phyloP scores from a whole-genome alignment of 202 grass and related monocot species.

The Panicum virgatum region DNA sequence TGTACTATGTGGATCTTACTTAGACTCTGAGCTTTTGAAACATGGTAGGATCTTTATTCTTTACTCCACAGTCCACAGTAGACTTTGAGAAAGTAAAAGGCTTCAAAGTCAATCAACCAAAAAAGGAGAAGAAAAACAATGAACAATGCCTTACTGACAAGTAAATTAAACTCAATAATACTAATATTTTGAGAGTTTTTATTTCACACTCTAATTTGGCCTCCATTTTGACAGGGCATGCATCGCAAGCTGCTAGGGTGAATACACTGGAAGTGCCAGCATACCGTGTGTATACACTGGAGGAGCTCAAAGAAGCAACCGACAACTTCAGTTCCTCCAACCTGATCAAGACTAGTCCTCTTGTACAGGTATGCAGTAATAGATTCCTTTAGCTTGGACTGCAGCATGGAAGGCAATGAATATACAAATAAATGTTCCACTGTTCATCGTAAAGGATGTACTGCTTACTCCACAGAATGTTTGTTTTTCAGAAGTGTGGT shows the following conservation, averaged over 20 bases:
- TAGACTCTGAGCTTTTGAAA: constrained; percentile 33
- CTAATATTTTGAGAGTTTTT: neutral
- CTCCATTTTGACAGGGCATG: constrained; percentile 58
- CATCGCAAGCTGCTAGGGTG: constrained; percentile 57
- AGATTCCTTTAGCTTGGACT: neutral
- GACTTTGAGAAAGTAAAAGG: constrained; percentile 40
- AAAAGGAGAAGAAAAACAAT: neutral
- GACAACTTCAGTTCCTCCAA: constrained; percentile 64
- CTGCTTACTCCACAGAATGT: neutral
- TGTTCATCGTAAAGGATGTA: neutral
- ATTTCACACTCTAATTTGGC: neutral
- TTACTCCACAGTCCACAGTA: constrained; percentile 30
- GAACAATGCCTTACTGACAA: neutral
- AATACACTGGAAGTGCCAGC: constrained; percentile 58
- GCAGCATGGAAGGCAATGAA: neutral
- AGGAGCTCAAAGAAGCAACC: constrained; percentile 87
- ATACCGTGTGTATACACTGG: constrained; percentile 53
- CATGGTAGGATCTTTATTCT: constrained; percentile 43
- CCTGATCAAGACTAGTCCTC: constrained; percentile 51
- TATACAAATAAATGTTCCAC: neutral
- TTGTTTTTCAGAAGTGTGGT: neutral
- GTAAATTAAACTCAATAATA: neutral
- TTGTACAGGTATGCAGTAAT: constrained; percentile 57
- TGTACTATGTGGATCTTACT: constrained; percentile 24
- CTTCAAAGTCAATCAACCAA: constrained; percentile 31